Evolutionary conservation across 2,329 filamentous ascomycete genomes (phyloP).

Genomic region (Aspergillus sp.): DNA sequence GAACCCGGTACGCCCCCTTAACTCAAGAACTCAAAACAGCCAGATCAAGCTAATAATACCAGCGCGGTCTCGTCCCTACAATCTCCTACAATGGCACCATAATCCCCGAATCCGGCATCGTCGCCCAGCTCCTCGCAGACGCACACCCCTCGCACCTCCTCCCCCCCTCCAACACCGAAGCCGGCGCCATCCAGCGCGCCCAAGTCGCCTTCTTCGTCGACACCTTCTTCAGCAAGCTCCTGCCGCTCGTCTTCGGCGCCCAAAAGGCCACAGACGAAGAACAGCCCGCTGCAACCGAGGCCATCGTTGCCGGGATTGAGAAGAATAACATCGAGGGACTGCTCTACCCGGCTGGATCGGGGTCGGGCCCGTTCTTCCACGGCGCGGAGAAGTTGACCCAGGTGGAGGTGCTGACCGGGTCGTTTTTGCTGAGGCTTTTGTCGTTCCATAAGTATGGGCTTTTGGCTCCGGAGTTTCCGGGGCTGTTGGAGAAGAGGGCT

Average conservation of each 20-base stretch:
- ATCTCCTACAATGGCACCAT: slow-evolving; percentile 69
- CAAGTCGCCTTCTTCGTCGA: slow-evolving; percentile 72
- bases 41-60: not conserved
- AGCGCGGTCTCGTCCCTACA: slow-evolving; percentile 71
- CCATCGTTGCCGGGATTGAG: slow-evolving; percentile 56
- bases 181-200: slow-evolving; percentile 62
- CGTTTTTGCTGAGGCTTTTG: slow-evolving; percentile 65
- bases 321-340: slow-evolving; percentile 78
- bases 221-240: slow-evolving; percentile 64
- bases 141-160: slow-evolving; percentile 66
- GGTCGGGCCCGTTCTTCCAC: slow-evolving; percentile 60
- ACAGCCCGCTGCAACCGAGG: slow-evolving; percentile 48
- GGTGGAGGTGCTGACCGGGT: slow-evolving; percentile 60
- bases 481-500: slow-evolving; percentile 54
- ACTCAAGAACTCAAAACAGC: no score
- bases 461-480: slow-evolving; percentile 50
- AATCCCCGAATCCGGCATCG: slow-evolving; percentile 70
- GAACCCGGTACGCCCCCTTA: slow-evolving; percentile 58
- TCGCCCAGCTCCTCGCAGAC: slow-evolving; percentile 71
- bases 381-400: slow-evolving; percentile 66
- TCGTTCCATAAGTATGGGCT: slow-evolving; percentile 53
- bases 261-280: slow-evolving; percentile 54
- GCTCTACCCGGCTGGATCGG: slow-evolving; percentile 46
- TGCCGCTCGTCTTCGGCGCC: slow-evolving; percentile 48
- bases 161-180: slow-evolving; percentile 53